Base-by-base conservation (phyloP, 768 basidiomycete species). In the Pleurotus citrinopileatus region DNA sequence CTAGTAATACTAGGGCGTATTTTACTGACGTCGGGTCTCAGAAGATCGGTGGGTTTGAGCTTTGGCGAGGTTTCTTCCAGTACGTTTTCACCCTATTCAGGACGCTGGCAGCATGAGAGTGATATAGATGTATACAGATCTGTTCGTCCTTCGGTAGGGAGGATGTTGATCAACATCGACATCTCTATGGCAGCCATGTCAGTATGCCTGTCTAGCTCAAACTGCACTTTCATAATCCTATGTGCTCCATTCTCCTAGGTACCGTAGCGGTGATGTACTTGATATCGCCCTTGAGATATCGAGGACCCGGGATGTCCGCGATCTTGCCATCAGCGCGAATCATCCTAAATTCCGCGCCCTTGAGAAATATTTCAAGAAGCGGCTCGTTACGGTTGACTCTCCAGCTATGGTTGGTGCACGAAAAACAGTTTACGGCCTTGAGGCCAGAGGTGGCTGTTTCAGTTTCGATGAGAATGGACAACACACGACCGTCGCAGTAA, bases 31-130 rank as follows among this genome's bases (percentile, higher is more conserved):
- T 68, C 17, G 65, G 72, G 8, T 63, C 54, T 13, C 58, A 43
- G 38, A 23, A 37, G 34, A 26, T 62, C 42, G 55, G 60, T 2
- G 73, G 72, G 2, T 59, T 83, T 0, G 75, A 79, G 34, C 54
- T 82, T 0, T 74, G 77, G 66, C 66, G 73, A 6, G 81, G 81
- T 0, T 79, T 70, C 38, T 81, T 74, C 53, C 79, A 81, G 81
- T 82, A 52, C 25, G 75, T 60, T n/a, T 4, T 37, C 26, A 8
- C 7, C 8, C n/a, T n/a, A n/a, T n/a, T n/a, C n/a, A n/a, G n/a
- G n/a, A n/a, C n/a, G n/a, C n/a, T n/a, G n/a, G n/a, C n/a, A n/a
- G n/a, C n/a, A n/a, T n/a, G n/a, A n/a, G n/a, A n/a, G n/a, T n/a
- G n/a, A n/a, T n/a, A n/a, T n/a, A n/a, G n/a, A 5, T 13, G 53